Conservation (phyloP, 371 early-diverging fungal species). For the Lichtheimia hyalospora region DNA sequence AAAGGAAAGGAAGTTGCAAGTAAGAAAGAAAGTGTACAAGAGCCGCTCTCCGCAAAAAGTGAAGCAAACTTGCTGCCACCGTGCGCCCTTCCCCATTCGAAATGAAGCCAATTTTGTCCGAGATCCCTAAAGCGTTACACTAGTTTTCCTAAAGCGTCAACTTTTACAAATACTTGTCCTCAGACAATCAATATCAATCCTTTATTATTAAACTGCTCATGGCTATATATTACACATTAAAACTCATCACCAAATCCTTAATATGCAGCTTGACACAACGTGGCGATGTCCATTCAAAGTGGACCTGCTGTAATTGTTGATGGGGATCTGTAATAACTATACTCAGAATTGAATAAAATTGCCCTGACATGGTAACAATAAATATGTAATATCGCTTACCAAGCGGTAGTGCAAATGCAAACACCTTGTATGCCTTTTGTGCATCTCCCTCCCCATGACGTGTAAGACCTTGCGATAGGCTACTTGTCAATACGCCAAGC, state of each 20-base stretch:
- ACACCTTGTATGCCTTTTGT: conserved; percentile 58
- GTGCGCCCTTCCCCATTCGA: too few relatives aligned
- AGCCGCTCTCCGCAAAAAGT: too few relatives aligned
- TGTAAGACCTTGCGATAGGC: conserved; percentile 38
- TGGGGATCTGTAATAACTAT: conserved; percentile 22
- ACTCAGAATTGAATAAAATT: background rate
- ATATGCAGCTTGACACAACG: conserved; percentile 63
- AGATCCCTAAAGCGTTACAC: too few relatives aligned
- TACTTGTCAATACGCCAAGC: conserved; percentile 69
- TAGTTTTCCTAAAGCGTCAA: too few relatives aligned
- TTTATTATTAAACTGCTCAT: too few relatives aligned
- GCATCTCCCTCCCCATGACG: conserved; percentile 17
- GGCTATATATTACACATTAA: conserved; percentile 50
- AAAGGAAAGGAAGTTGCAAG: conserved; percentile 4
- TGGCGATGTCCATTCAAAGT: conserved; percentile 72
- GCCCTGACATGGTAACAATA: background rate
- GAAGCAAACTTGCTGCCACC: too few relatives aligned
- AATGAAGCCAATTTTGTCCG: too few relatives aligned
- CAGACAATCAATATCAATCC: too few relatives aligned
- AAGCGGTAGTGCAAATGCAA: conserved; percentile 67
- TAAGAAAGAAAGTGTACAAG: background rate
- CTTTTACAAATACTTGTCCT: too few relatives aligned
- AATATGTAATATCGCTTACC: conserved; percentile 8
- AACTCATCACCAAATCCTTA: conserved; percentile 61
- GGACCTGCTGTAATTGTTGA: conserved; percentile 53